Percentiles rank a stretch among this genome's conserved stretches.
Evolutionary conservation across 495 filamentous ascomycete genomes (phyloP).

Genomic region (Aspergillus indologenus): DNA sequence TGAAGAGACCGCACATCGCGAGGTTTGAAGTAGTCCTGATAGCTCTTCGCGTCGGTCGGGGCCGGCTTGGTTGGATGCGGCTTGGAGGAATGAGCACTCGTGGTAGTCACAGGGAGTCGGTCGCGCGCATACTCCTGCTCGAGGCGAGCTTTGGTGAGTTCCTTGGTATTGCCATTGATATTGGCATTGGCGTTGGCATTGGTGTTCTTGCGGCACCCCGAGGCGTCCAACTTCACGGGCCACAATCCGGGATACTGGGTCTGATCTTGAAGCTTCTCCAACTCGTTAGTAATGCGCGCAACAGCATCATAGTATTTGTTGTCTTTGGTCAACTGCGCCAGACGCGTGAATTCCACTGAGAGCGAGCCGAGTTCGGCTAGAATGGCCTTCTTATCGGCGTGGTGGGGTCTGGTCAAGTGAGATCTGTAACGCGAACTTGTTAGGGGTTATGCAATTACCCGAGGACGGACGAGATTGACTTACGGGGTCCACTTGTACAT

Average conservation of each 20-base stretch:
- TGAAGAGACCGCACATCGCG: conserved; percentile 20
- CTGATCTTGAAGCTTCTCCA: conserved; percentile 72
- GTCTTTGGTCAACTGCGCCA: conserved; percentile 86
- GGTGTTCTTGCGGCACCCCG: conserved; percentile 51
- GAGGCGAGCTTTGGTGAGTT: conserved; percentile 7
- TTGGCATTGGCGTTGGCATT: no score
- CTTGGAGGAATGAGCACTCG: neutral
- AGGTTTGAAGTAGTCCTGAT: conserved; percentile 23
- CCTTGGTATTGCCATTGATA: neutral
- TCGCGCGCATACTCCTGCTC: conserved; percentile 12
- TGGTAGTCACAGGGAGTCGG: neutral
- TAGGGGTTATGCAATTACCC: conserved; percentile 1
- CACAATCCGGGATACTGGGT: conserved; percentile 82
- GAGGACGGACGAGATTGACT: conserved; percentile 25
- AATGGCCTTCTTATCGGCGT: conserved; percentile 58
- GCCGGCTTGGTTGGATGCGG: conserved; percentile 18
- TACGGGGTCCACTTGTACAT: conserved; percentile 83
- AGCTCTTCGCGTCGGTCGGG: conserved; percentile 29
- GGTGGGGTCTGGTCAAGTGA: conserved; percentile 61
- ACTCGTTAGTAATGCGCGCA: conserved; percentile 82
- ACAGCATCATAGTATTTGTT: conserved; percentile 93
- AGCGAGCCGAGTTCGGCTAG: conserved; percentile 88
- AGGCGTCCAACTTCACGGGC: conserved; percentile 76
- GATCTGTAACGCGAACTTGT: conserved; percentile 31
- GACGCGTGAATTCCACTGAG: conserved; percentile 89